Evolutionary conservation across 768 basidiomycete genomes (phyloP), one percentile per base, ranked within the genome.

Genomic region (Sporobolomyces pararoseus): DNA sequence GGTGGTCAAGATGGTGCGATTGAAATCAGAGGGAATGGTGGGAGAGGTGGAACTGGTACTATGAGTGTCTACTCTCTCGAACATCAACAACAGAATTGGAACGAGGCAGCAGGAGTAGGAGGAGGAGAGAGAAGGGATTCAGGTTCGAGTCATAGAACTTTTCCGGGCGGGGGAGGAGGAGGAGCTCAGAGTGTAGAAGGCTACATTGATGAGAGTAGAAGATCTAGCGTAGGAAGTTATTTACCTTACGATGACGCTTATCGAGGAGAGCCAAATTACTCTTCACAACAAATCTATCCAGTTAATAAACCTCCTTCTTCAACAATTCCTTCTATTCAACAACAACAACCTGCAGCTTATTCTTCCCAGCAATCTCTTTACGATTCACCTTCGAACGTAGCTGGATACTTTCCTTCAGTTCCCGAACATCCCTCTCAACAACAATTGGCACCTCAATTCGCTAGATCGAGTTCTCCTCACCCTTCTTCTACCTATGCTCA

Each of bases 31-130:
- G 62, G 66, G 17, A n/a, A 29, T 21, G 51, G 42, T 2, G 50
- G 66, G 17, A n/a, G 35, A 27, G 51, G 42, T 2, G 50, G 50
- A 16, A 27, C 35, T 7, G n/a, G 37, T 23, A 69, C 71, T 46
- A 60, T 65, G 59, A 70, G 68, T 59, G 72, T 74, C 17, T 74
- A 74, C 63, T 70, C 68, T 49, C 10, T 70, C 65, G 72, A 70
- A 42, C 46, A 50, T 23, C 37, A 42, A 13, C 25, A 51, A 35
- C 65, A 60, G 42, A 5, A 21, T 4, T 63, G 63, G 62, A 17
- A 34, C 7, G 46, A 21, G 4, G 47, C 47, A 39, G 62, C 35
- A 6, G 51, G 31, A n/a, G 16, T 49, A 19, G 47, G 12, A 25
- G 55, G 55, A 17, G 59, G 58, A 46, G 58, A 61, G 12, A 27